Percentiles rank a stretch among this genome's conserved stretches.
phyloP scores from a whole-genome alignment of 2,329 filamentous ascomycete genomes.

The Coniochaeta sp. region DNA sequence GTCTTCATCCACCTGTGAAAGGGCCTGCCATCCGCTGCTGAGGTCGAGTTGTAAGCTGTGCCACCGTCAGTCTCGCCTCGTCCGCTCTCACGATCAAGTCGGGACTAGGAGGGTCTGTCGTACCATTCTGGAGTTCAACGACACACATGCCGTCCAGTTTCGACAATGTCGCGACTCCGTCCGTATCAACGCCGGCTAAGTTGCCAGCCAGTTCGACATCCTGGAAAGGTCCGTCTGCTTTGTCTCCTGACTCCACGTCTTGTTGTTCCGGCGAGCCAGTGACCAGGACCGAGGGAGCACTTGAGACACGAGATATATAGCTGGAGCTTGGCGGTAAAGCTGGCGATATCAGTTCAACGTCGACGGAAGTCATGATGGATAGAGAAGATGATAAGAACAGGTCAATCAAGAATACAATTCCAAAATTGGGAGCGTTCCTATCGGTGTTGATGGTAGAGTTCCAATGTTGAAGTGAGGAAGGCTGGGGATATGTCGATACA shows the following conservation, averaged over 20 bases:
- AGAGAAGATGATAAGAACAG: neutral
- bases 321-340: neutral
- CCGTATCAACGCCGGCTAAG: neutral
- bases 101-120: neutral
- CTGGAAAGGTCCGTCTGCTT: neutral
- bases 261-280: neutral
- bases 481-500: conserved; percentile 12
- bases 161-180: neutral
- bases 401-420: conserved; percentile 12
- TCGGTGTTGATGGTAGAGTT: neutral
- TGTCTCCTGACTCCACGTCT: neutral
- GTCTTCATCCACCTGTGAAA: conserved; percentile 71
- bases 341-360: neutral
- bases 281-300: neutral
- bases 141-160: neutral
- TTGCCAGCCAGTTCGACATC: neutral
- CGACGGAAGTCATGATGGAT: conserved; percentile 13
- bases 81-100: too few relatives aligned
- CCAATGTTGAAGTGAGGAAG: neutral
- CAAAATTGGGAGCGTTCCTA: conserved; percentile 6
- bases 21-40: conserved; percentile 26
- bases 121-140: neutral
- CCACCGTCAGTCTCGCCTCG: neutral
- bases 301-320: neutral
- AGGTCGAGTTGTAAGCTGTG: neutral